Base-by-base conservation (phyloP, 768 basidiomycete genomes). In the Rhizopogon roseolus region DNA sequence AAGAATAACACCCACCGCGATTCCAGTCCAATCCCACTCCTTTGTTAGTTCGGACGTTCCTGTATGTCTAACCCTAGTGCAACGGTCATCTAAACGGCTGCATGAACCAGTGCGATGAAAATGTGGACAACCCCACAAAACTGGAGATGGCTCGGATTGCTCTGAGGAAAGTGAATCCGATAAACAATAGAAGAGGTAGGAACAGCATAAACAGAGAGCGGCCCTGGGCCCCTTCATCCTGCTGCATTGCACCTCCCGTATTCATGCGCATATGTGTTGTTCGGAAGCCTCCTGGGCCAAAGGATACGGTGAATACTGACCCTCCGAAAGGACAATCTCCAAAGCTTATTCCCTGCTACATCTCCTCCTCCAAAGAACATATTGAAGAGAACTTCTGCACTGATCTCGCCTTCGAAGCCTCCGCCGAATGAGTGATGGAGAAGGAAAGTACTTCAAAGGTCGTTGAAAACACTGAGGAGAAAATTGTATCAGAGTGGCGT, bases 301-400 rank as follows among this genome's bases (percentile, higher is more conserved):
- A 96, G 46, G 79, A 75, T 16, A 88, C 78, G 0, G 88, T 83
- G 67, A 95, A 95, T 34, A 92, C 81, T 77, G 73, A 65, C 57
- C 60, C 61, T 1, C 59, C 61, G 36, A 64, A 67, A 56, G 83
- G 81, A 2, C 81, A 78, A 10, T 79, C 76, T n/a, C 84, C 82
- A 57, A 79, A 80, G 53, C 67, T 74, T 76, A 17, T 69, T 69
- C 64, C 64, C 60, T 11, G 62, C 64, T 53, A 76, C 79, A 1
- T 79, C 78, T 17, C 78, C 82, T 22, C 88, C 88, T 16, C 93
- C 93, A 67, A 98, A 98, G 81, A 98, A 97, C 90, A 96, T 94
- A 66, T 98, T 96, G 76, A 98, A 98, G 53, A 98, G 66, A 54
- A 97, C 96, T 71, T 98, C 96, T 5, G 96, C 94, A 53, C 89